Percentiles rank a stretch among this genome's conserved stretches.
phyloP scores from a whole-genome alignment of 805 yeast genomes.

The Yamadazyma insecticola region DNA sequence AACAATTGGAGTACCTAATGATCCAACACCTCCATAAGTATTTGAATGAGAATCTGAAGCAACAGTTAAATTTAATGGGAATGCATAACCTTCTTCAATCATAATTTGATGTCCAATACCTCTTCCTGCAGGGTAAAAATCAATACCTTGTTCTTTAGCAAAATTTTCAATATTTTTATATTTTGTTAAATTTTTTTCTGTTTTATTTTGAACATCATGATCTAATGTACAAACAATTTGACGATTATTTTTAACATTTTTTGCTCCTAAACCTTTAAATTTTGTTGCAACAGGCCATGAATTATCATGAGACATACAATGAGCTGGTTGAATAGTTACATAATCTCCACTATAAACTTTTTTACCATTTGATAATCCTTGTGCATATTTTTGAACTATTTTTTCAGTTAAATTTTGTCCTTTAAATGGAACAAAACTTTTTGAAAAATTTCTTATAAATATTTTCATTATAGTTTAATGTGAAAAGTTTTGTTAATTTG shows the following conservation, averaged over 20 bases:
- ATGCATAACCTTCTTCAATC: constrained; percentile 99
- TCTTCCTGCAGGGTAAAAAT: constrained; percentile 97
- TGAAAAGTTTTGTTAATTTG: not conserved
- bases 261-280: constrained; percentile 92
- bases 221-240: constrained; percentile 96
- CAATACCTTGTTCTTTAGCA: constrained; percentile 87
- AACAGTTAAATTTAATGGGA: constrained; percentile 87
- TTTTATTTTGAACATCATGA: constrained; percentile 94
- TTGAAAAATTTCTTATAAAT: constrained; percentile 16
- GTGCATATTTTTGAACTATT: constrained; percentile 90
- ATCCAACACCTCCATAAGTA: constrained; percentile 95
- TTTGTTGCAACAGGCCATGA: constrained; percentile 99
- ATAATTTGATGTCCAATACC: constrained; percentile 99
- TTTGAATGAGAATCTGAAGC: constrained; percentile 98
- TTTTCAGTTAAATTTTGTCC: constrained; percentile 93
- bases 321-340: constrained; percentile 91
- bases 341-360: constrained; percentile 86
- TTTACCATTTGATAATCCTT: constrained; percentile 74
- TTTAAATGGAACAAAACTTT: constrained; percentile 16
- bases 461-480: not conserved
- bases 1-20: constrained; percentile 95
- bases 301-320: constrained; percentile 99
- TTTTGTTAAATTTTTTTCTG: constrained; percentile 83
- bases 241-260: constrained; percentile 71
- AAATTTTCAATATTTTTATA: constrained; percentile 85